Evolutionary conservation across 164 flowering plant species (phyloP).

Genomic region (Aristolochia contorta): DNA sequence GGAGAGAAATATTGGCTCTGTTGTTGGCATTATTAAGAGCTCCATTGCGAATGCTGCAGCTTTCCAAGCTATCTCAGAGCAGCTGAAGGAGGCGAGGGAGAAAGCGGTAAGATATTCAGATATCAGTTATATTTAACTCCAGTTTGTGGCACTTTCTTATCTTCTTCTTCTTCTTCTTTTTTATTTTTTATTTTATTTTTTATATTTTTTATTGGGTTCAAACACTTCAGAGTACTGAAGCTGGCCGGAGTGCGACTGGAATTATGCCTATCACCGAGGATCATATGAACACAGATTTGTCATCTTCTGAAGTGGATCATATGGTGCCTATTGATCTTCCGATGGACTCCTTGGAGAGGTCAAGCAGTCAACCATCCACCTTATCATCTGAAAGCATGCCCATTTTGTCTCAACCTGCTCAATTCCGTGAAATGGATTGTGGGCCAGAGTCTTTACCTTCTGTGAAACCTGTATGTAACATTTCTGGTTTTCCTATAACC

Average conservation of each 20-base stretch:
- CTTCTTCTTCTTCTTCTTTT: too few relatives aligned
- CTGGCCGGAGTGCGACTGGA: neutral
- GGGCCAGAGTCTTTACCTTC: slow-evolving; percentile 9
- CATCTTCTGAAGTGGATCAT: slow-evolving; percentile 3
- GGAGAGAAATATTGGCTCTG: slow-evolving; percentile 62
- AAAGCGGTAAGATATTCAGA: slow-evolving; percentile 32
- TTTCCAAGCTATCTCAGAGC: slow-evolving; percentile 55
- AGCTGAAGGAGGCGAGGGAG: slow-evolving; percentile 34
- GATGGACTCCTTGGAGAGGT: neutral
- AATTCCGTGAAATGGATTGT: neutral
- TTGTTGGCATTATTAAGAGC: slow-evolving; percentile 56
- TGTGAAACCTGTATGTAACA: slow-evolving; percentile 14
- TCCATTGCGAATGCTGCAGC: slow-evolving; percentile 63
- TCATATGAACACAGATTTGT: slow-evolving; percentile 9
- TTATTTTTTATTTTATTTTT: too few relatives aligned
- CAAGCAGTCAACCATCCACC: neutral
- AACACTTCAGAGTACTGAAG: neutral
- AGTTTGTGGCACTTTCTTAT: neutral
- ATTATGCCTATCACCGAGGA: slow-evolving; percentile 7
- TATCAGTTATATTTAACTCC: neutral
- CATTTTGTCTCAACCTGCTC: too few relatives aligned
- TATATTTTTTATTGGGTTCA: neutral
- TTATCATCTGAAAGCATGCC: slow-evolving; percentile 1
- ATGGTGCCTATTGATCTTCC: neutral
- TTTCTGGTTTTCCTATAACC: neutral